Percentiles rank a stretch among this genome's conserved stretches.
Evolutionary conservation across 805 yeast genomes (phyloP).

Genomic region (Metschnikowia noctiluminum): DNA sequence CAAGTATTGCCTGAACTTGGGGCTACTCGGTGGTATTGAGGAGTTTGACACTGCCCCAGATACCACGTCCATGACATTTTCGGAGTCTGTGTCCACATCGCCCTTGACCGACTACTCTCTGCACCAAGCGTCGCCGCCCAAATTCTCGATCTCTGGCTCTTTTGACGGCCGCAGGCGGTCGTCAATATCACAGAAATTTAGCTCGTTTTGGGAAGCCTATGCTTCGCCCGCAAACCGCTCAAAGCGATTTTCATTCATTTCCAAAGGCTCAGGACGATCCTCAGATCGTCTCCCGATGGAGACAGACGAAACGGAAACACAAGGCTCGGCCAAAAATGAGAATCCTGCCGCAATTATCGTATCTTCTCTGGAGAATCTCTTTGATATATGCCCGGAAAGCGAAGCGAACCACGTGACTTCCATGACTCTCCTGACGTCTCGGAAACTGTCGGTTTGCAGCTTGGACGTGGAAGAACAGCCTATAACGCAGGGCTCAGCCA

Average conservation of each 20-base stretch:
- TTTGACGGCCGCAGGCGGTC: slow-evolving; percentile 12
- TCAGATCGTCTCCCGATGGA: slow-evolving; percentile 5
- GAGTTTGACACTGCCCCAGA: slow-evolving; percentile 7
- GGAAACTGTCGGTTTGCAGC: not conserved
- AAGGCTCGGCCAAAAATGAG: not conserved
- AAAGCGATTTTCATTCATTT: slow-evolving; percentile 18
- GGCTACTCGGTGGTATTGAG: slow-evolving; percentile 10
- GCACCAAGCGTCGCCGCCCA: slow-evolving; percentile 11
- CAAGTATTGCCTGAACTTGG: slow-evolving; percentile 7
- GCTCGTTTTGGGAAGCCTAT: slow-evolving; percentile 20
- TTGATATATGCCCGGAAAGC: not conserved
- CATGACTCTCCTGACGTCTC: not conserved
- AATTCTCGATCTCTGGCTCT: slow-evolving; percentile 2
- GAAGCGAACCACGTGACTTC: not conserved
- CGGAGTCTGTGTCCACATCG: slow-evolving; percentile 12
- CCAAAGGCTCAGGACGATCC: slow-evolving; percentile 5
- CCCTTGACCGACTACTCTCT: slow-evolving; percentile 17
- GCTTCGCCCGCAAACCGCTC: slow-evolving; percentile 18
- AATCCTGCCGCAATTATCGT: not conserved
- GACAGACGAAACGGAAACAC: not conserved
- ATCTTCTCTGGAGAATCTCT: not conserved
- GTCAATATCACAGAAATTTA: slow-evolving; percentile 19
- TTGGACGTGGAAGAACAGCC: not conserved
- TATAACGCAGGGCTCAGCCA: not conserved
- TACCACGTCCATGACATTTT: slow-evolving; percentile 6